Evolutionary conservation across 2,329 filamentous ascomycete species (phyloP).

Genomic region (Talaromyces rugulosus): DNA sequence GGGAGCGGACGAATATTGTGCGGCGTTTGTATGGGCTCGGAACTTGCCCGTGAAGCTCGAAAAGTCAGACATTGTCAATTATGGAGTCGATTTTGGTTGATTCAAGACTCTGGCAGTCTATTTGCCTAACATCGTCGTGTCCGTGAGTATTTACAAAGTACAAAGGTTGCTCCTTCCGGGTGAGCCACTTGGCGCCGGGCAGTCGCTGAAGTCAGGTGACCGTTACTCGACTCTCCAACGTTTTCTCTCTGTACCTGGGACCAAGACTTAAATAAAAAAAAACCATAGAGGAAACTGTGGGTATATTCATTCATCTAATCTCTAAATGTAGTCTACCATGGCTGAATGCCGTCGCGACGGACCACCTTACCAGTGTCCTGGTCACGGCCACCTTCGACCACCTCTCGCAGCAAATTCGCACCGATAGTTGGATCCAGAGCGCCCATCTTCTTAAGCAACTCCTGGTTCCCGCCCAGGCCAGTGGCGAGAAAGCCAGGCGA

Average conservation of each 20-base stretch:
- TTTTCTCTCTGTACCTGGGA: neutral
- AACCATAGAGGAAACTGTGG: neutral
- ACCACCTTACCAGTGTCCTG: constrained; percentile 38
- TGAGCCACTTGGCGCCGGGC: neutral
- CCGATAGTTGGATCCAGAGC: constrained; percentile 33
- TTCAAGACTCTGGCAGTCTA: neutral
- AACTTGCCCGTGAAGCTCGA: constrained; percentile 1
- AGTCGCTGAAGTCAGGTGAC: neutral
- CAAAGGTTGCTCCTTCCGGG: neutral
- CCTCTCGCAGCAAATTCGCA: constrained; percentile 18
- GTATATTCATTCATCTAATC: neutral
- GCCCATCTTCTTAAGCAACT: constrained; percentile 18
- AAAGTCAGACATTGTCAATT: neutral
- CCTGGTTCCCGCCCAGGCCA: constrained; percentile 35
- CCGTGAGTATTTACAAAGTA: neutral
- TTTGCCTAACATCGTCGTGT: neutral
- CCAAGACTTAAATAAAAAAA: neutral
- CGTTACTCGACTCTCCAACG: neutral
- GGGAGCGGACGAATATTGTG: neutral
- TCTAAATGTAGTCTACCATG: neutral
- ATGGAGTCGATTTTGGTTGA: neutral
- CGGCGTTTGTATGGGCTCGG: neutral
- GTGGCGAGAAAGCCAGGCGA: constrained; percentile 50
- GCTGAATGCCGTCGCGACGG: constrained; percentile 13
- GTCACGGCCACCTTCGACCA: constrained; percentile 41